Conservation (phyloP, 495 filamentous ascomycete genomes). For the Hypoxylon perforatum region DNA sequence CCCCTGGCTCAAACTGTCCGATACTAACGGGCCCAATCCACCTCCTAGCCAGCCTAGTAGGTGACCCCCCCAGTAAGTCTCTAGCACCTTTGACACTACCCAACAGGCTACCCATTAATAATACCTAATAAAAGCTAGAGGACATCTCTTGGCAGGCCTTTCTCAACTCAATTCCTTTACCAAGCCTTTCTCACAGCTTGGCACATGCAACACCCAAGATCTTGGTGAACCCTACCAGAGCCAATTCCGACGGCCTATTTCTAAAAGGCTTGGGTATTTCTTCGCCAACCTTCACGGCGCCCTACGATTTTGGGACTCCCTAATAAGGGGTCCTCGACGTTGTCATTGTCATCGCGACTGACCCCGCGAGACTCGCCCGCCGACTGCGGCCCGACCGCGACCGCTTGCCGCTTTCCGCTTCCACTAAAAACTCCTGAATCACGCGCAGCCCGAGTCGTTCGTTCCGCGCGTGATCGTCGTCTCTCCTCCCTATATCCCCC, state of each 20-base stretch:
- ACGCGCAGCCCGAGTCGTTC: slow-evolving; percentile 8
- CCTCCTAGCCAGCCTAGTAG: neutral
- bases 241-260: slow-evolving; percentile 35
- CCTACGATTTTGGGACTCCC: slow-evolving; percentile 31
- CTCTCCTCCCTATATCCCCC: neutral
- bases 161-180: slow-evolving; percentile 45
- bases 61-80: neutral
- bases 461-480: slow-evolving; percentile 18
- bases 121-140: slow-evolving; percentile 33
- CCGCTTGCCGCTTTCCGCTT: neutral
- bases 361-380: neutral
- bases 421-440: slow-evolving; percentile 7
- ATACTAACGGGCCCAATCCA: neutral
- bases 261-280: slow-evolving; percentile 8
- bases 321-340: slow-evolving; percentile 29
- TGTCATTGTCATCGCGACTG: slow-evolving; percentile 7
- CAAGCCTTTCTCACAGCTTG: slow-evolving; percentile 49
- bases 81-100: neutral
- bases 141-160: slow-evolving; percentile 48
- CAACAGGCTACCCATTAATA: slow-evolving; percentile 27
- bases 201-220: slow-evolving; percentile 51
- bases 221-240: slow-evolving; percentile 42
- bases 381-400: slow-evolving; percentile 25
- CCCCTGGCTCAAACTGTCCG: neutral
- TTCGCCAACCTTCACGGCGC: slow-evolving; percentile 29